Evolutionary conservation across 768 basidiomycete genomes (phyloP).

Genomic region (Chalciporus sphaerocephalus): DNA sequence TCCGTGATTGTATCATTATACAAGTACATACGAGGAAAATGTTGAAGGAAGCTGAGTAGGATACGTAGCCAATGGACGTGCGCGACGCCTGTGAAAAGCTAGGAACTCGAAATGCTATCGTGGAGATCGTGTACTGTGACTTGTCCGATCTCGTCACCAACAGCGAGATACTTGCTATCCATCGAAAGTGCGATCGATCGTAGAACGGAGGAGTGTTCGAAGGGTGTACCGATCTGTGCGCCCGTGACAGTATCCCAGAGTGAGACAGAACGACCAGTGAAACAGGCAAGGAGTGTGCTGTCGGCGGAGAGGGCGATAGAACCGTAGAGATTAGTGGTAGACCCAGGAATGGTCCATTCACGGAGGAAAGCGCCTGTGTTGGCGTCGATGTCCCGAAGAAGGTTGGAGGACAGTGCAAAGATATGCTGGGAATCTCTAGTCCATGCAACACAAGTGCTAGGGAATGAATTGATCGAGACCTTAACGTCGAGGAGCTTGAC

Average conservation of each 20-base stretch:
- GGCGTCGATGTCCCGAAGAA: background rate
- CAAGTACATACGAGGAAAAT: too few relatives aligned
- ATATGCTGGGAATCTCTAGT: background rate
- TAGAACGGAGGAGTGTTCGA: background rate
- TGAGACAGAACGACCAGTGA: background rate
- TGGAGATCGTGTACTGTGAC: constrained; percentile 1
- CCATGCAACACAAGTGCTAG: constrained; percentile 2
- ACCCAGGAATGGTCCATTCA: background rate
- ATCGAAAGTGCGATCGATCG: background rate
- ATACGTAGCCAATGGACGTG: too few relatives aligned
- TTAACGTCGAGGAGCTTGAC: background rate
- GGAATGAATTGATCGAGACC: background rate
- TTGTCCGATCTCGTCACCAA: background rate
- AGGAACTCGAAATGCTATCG: background rate
- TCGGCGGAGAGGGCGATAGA: background rate
- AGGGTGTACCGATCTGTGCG: background rate
- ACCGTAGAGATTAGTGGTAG: background rate
- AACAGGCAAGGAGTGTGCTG: background rate
- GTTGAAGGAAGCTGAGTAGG: too few relatives aligned
- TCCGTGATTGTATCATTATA: too few relatives aligned
- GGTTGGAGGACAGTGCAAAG: background rate
- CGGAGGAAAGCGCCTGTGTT: background rate
- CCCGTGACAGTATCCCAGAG: constrained; percentile 1
- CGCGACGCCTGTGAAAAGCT: too few relatives aligned
- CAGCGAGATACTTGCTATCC: background rate